Base-by-base conservation (phyloP, 2,329 filamentous ascomycete genomes). In the Xylariaceae sp. region DNA sequence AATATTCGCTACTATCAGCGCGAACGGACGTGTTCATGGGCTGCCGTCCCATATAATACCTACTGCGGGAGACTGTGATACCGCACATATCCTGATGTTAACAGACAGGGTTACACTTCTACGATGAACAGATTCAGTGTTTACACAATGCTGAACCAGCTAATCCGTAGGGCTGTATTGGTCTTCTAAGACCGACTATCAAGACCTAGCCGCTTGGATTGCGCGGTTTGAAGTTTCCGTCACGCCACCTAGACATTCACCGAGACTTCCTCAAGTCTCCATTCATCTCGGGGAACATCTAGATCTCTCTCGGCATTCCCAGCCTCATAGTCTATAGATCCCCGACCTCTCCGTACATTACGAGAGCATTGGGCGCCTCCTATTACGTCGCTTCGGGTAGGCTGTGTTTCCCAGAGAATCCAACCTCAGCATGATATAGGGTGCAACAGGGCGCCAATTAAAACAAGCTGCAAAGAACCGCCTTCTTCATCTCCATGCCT, bases 381-480 rank as follows among this genome's bases (percentile, higher is more conserved):
- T 45, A 45, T 45, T n/a, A n/a, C 5, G 41, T 6, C 11, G 13
- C 11, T 15, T 45, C 41, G 10, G 41, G 41, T 45, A 13, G 41
- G 13, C 41, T 15, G 13, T 15, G 9, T 55, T 17, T 39, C 55
- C 55, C 35, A 52, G 18, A n/a, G 30, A 11, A 10, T 54, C 49
- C 53, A 44, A 47, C 10, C 53, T 49, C 23, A 61, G 51, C 35
- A 56, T 50, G 18, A n/a, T n/a, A 30, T 54, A 44, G 47, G 17
- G 55, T 51, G 35, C 44, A 56, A 53, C 41, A 58, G 15, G 23
- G 45, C 9, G 47, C 45, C 47, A 53, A 54, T 55, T 50, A 61
- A 53, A 58, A 35, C 8, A 51, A 30, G 49, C 61, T 63, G 61
- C 61, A 61, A 59, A 63, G 49, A 51, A 57, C 61, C 59, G 61